Base-by-base conservation (phyloP, 164 flowering plant species). In the Berberis vulgaris region DNA sequence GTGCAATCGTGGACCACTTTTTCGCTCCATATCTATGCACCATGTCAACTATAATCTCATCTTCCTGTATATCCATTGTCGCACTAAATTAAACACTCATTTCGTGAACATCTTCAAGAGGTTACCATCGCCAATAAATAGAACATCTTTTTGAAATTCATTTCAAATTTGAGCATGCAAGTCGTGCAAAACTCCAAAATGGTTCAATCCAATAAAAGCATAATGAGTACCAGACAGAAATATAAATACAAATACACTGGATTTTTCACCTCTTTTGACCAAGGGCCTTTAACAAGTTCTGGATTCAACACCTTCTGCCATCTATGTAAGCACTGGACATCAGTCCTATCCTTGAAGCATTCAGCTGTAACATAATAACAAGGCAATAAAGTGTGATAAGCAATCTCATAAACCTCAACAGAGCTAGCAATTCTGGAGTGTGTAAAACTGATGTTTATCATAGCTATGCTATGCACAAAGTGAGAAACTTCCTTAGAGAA, bases 221-320 rank as follows among this genome's bases (percentile, higher is more conserved):
- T 26, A 26, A 26, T 26, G 26, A 26, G 26, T 26, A 26, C 26
- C 26, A 26, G 26, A 26, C 26, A 26, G 26, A 26, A 26, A 26
- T 26, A 26, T 26, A 26, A 26, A 26, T 26, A 26, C 26, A 52
- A 65, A 50, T 40, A 26, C 12, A 42, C 45, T 26, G 53, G 38
- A 47, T 45, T 13, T 8, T 43, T 59, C 49, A 81, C 86, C 83
- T 83, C 84, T 65, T 79, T 79, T 45, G 81, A 72, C 86, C 86
- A 82, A 56, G 82, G 78, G 7, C 84, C 84, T 72, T 81, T 81
- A 52, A 81, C 75, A 63, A 83, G 83, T 55, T 78, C 79, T 49
- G 84, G 87, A 72, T 83, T 71, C 49, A 83, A 69, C 43, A 82
- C 86, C 70, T 82, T 82, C 73, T 82, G 84, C 87, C 84, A 81